phyloP scores from a whole-genome alignment of 2,329 filamentous ascomycete species.

The Cordyceps militaris region DNA sequence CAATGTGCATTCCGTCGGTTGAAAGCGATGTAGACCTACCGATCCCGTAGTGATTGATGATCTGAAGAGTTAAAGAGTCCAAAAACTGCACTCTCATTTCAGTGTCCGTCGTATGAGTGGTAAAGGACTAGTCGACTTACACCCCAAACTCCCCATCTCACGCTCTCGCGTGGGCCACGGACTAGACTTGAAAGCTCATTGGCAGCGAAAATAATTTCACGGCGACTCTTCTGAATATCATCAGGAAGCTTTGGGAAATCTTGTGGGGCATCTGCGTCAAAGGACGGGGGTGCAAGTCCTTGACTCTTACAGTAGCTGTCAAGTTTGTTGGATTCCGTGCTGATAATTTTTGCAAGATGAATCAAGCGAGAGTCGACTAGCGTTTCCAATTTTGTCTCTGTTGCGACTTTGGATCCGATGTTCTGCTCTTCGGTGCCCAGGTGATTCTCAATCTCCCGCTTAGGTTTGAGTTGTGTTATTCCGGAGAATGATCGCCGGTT shows the following conservation, averaged over 20 bases:
- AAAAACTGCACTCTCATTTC: conserved; percentile 32
- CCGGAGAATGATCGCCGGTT: conserved; percentile 11
- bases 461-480: background rate
- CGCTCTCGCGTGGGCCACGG: conserved; percentile 42
- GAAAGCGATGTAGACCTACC: conserved; percentile 26
- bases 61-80: conserved; percentile 42
- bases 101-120: background rate
- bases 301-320: conserved; percentile 40
- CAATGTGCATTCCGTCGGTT: background rate
- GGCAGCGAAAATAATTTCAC: conserved; percentile 41
- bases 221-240: conserved; percentile 38
- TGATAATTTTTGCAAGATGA: conserved; percentile 41
- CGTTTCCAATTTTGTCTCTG: conserved; percentile 10
- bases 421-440: background rate
- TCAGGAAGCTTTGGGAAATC: conserved; percentile 42
- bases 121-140: conserved; percentile 29
- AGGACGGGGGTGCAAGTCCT: conserved; percentile 35
- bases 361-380: conserved; percentile 33
- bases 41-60: conserved; percentile 44
- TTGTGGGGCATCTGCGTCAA: conserved; percentile 35
- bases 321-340: conserved; percentile 41
- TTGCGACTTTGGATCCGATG: background rate
- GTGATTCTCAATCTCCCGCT: background rate
- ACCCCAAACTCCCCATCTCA: conserved; percentile 47
- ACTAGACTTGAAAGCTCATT: conserved; percentile 41